phyloP scores from a whole-genome alignment of 306 rosid genomes.

The Glycine latifolia region DNA sequence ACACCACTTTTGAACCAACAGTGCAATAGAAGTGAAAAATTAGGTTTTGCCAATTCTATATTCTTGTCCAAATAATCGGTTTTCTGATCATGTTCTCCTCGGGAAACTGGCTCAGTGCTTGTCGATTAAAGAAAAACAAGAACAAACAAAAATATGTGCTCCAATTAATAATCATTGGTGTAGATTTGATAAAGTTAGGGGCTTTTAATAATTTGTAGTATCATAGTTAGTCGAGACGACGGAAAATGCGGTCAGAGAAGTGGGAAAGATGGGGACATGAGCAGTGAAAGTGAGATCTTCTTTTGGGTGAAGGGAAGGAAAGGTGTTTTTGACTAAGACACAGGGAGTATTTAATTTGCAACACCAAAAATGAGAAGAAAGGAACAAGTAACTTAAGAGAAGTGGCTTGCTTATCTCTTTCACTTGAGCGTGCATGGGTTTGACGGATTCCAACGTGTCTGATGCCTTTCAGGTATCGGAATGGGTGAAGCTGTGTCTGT shows the following conservation, averaged over 20 bases:
- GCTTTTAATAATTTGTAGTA: slow-evolving; percentile 24
- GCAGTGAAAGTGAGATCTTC: slow-evolving; percentile 55
- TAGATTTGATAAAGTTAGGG: slow-evolving; percentile 32
- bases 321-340: slow-evolving; percentile 21
- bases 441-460: slow-evolving; percentile 1
- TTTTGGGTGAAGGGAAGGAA: slow-evolving; percentile 35
- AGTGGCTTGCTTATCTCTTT: too few relatives aligned
- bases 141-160: not conserved
- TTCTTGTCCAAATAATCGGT: too few relatives aligned
- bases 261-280: slow-evolving; percentile 53
- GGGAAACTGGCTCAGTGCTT: not conserved
- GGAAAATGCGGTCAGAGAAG: slow-evolving; percentile 55
- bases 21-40: not conserved
- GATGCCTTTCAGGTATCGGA: slow-evolving; percentile 31
- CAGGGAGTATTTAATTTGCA: not conserved
- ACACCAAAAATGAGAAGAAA: not conserved
- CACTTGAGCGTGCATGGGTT: not conserved
- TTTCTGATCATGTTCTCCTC: not conserved
- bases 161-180: not conserved
- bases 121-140: slow-evolving; percentile 17
- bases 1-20: slow-evolving; percentile 32
- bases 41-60: too few relatives aligned
- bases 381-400: too few relatives aligned
- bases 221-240: slow-evolving; percentile 39
- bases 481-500: slow-evolving; percentile 42